Evolutionary conservation across 2,329 filamentous ascomycete genomes (phyloP).

Genomic region (Aulographum hederae): DNA sequence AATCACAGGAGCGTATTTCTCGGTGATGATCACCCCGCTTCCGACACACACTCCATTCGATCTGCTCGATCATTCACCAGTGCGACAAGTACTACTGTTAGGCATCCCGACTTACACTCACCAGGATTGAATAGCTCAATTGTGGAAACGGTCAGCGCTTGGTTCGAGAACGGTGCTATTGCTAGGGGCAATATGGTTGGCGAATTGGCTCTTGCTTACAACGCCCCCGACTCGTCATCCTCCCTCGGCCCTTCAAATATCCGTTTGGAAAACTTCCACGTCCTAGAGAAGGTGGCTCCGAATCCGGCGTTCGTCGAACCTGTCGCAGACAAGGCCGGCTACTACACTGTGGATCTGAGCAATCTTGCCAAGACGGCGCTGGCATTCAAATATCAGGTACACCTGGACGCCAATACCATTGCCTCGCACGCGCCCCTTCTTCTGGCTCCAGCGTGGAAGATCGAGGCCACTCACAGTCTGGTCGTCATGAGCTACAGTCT

Average conservation of each 20-base stretch:
- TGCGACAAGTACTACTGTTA: conserved; percentile 40
- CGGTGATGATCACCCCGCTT: conserved; percentile 42
- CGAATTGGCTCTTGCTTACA: conserved; percentile 78
- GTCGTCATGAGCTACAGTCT: conserved; percentile 70
- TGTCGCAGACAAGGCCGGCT: conserved; percentile 48
- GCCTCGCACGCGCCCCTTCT: conserved; percentile 51
- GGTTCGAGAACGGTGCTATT: conserved; percentile 56
- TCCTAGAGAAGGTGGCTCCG: conserved; percentile 81
- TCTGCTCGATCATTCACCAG: conserved; percentile 66
- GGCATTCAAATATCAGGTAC: conserved; percentile 85
- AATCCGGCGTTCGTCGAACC: conserved; percentile 83
- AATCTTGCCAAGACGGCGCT: conserved; percentile 55
- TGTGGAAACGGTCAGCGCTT: conserved; percentile 77
- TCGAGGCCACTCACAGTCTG: conserved; percentile 69
- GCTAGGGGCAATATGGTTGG: conserved; percentile 61
- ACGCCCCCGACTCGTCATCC: conserved; percentile 31
- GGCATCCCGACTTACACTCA: conserved; percentile 65
- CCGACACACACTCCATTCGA: conserved; percentile 80
- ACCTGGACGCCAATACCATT: conserved; percentile 39
- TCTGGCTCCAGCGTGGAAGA: conserved; percentile 63
- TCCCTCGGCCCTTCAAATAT: conserved; percentile 41
- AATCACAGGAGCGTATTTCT: conserved; percentile 10
- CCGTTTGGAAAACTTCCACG: conserved; percentile 70
- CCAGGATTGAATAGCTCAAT: conserved; percentile 76
- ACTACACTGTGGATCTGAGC: conserved; percentile 59